Evolutionary conservation across 306 rosid species (phyloP).

Genomic region (Gastrolobium villosum): DNA sequence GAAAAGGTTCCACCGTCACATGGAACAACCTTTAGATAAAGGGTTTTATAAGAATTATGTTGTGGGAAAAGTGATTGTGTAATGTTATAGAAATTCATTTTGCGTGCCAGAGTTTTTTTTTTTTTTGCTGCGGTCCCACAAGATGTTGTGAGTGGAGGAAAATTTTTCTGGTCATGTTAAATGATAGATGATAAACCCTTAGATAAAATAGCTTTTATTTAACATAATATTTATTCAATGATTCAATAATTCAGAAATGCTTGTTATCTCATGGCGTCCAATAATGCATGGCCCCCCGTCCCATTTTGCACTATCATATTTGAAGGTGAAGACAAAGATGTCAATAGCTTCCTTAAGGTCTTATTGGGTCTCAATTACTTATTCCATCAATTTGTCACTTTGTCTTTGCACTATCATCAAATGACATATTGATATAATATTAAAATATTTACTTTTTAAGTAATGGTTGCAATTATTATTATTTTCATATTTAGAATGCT

Average conservation of each 20-base stretch:
- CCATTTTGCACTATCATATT: conserved; percentile 49
- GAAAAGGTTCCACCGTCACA: conserved; percentile 72
- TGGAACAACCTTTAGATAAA: conserved; percentile 76
- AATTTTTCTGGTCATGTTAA: too few relatives aligned
- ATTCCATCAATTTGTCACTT: conserved; percentile 37
- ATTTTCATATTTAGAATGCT: conserved; percentile 21
- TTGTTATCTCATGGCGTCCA: conserved; percentile 49
- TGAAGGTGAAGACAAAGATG: conserved; percentile 54
- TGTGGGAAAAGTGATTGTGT: too few relatives aligned
- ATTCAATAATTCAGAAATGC: conserved; percentile 53
- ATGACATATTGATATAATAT: conserved; percentile 8
- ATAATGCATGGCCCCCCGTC: conserved; percentile 57
- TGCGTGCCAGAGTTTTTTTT: too few relatives aligned
- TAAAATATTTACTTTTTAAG: neutral
- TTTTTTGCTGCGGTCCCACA: too few relatives aligned
- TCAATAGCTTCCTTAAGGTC: conserved; percentile 33
- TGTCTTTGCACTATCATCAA: neutral
- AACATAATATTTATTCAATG: conserved; percentile 52
- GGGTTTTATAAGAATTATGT: too few relatives aligned
- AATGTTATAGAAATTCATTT: too few relatives aligned
- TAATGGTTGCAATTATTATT: neutral
- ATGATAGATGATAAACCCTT: too few relatives aligned
- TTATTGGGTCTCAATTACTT: conserved; percentile 37
- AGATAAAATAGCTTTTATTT: conserved; percentile 46
- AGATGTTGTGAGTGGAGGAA: too few relatives aligned